Evolutionary conservation across 768 basidiomycete species (phyloP).

Genomic region (Boletus patriciae): DNA sequence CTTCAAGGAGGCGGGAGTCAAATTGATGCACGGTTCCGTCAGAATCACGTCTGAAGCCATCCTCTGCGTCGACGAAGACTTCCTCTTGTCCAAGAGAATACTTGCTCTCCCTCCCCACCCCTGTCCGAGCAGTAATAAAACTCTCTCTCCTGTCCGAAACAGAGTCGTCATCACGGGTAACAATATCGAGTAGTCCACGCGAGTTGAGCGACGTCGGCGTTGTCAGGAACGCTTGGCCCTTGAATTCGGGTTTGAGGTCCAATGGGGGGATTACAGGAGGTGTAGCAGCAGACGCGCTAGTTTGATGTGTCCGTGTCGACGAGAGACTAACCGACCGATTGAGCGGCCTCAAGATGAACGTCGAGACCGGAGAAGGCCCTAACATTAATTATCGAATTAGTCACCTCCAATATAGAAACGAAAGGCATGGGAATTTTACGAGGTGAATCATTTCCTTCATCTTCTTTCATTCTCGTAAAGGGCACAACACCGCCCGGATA

Average conservation of each 20-base stretch:
- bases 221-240: slow-evolving; percentile 31
- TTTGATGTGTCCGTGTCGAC: slow-evolving; percentile 59
- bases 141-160: slow-evolving; percentile 56
- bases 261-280: slow-evolving; percentile 58
- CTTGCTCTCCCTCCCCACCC: slow-evolving; percentile 29
- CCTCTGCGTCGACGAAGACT: slow-evolving; percentile 30
- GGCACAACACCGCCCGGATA: slow-evolving; percentile 21
- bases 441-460: slow-evolving; percentile 31
- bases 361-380: slow-evolving; percentile 54
- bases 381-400: slow-evolving; percentile 4
- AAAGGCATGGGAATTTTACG: slow-evolving; percentile 35
- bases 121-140: slow-evolving; percentile 50
- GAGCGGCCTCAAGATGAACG: slow-evolving; percentile 63
- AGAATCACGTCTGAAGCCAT: slow-evolving; percentile 23
- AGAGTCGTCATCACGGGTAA: slow-evolving; percentile 39
- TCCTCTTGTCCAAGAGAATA: slow-evolving; percentile 32
- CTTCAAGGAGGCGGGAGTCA: slow-evolving; percentile 20
- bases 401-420: background rate
- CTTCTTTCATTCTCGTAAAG: slow-evolving; percentile 29
- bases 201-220: slow-evolving; percentile 29
- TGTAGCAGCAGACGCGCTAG: slow-evolving; percentile 39
- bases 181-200: slow-evolving; percentile 24
- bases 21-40: slow-evolving; percentile 24
- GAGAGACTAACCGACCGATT: slow-evolving; percentile 66
- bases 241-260: slow-evolving; percentile 57